Percentiles rank a stretch among this genome's conserved stretches.
Evolutionary conservation across 2,329 filamentous ascomycete species (phyloP).

Genomic region (Clonostachys byssicola): DNA sequence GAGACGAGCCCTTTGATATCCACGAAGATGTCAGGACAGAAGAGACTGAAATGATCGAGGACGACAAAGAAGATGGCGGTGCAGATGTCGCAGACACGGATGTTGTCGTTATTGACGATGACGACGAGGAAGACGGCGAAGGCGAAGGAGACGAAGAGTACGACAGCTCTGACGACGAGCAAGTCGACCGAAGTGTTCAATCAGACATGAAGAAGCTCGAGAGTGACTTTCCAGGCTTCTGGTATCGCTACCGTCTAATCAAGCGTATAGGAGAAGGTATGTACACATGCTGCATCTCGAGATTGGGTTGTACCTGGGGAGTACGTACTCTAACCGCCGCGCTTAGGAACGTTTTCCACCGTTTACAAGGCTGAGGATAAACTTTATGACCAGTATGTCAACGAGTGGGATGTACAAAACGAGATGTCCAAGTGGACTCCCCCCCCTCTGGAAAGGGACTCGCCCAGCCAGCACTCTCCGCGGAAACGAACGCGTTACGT

Average conservation of each 20-base stretch:
- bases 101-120: constrained; percentile 49
- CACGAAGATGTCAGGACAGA: constrained; percentile 46
- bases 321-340: background rate
- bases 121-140: constrained; percentile 32
- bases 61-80: constrained; percentile 24
- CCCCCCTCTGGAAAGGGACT: constrained; percentile 54
- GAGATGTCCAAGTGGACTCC: constrained; percentile 64
- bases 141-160: constrained; percentile 30
- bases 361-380: constrained; percentile 98
- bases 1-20: constrained; percentile 38
- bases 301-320: background rate
- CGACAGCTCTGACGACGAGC: constrained; percentile 53
- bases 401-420: constrained; percentile 78
- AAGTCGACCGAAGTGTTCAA: constrained; percentile 64
- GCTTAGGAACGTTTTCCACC: constrained; percentile 87
- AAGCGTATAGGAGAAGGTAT: constrained; percentile 95
- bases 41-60: constrained; percentile 44
- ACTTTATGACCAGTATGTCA: constrained; percentile 76
- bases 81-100: constrained; percentile 26
- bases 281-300: background rate
- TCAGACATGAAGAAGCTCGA: constrained; percentile 88
- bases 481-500: constrained; percentile 65
- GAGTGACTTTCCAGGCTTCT: constrained; percentile 78
- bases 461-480: constrained; percentile 14
- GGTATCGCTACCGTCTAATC: constrained; percentile 80